Conservation (phyloP, 129 eudicot genomes). For the Oenanthe sinensis region DNA sequence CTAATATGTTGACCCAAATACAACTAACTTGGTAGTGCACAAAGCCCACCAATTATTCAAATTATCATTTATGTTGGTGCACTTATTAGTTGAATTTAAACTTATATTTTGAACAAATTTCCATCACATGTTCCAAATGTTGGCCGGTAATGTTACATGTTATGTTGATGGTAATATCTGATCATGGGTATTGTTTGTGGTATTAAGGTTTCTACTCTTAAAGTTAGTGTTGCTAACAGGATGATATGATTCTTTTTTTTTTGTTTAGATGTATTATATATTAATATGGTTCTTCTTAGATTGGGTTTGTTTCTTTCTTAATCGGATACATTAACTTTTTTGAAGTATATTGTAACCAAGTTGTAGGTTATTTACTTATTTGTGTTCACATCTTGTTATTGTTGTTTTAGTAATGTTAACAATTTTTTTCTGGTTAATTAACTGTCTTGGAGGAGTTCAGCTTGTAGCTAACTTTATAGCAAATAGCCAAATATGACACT, state of each 20-base stretch:
- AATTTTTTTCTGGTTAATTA: background rate
- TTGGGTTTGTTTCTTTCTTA: background rate
- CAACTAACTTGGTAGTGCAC: no score
- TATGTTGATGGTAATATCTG: no score
- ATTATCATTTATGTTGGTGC: no score
- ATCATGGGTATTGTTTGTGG: background rate
- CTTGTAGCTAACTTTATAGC: background rate
- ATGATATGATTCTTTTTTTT: background rate
- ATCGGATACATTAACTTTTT: background rate
- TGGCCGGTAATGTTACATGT: background rate
- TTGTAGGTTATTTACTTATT: background rate
- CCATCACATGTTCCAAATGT: no score
- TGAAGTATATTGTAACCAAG: background rate
- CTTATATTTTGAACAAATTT: no score
- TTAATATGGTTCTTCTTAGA: background rate
- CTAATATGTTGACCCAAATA: no score
- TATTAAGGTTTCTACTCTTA: background rate
- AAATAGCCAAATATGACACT: background rate
- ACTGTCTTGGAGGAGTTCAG: background rate
- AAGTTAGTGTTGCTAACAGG: background rate
- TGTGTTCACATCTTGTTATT: background rate
- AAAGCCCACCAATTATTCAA: no score
- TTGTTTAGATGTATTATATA: background rate
- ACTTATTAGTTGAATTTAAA: no score
- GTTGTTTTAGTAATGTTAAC: no score